Conservation (phyloP, 177 flowering plant genomes). For the Vitis hybrid region DNA sequence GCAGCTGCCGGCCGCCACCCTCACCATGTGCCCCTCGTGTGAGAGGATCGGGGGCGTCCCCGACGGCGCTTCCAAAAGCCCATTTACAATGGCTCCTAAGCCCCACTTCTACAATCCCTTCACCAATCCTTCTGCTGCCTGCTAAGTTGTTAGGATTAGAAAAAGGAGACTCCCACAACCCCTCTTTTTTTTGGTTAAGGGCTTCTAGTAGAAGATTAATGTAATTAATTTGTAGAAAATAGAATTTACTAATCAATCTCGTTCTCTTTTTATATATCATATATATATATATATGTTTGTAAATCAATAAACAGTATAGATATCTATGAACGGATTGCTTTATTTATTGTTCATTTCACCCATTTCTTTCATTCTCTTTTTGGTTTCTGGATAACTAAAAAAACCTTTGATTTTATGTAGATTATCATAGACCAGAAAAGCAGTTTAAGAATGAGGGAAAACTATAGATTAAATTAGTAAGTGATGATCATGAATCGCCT, state of each 20-base stretch:
- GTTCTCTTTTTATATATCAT: neutral
- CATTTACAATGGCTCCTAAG: conserved; percentile 43
- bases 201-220: conserved; percentile 22
- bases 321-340: conserved; percentile 21
- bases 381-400: neutral
- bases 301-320: conserved; percentile 2
- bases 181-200: conserved; percentile 35
- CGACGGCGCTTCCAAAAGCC: conserved; percentile 32
- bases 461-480: too few species aligned
- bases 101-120: conserved; percentile 56
- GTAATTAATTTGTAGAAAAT: conserved; percentile 26
- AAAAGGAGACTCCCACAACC: conserved; percentile 12
- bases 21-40: conserved; percentile 82
- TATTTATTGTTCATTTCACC: conserved; percentile 8
- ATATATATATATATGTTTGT: conserved; percentile 9
- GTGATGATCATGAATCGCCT: too few species aligned
- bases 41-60: conserved; percentile 47
- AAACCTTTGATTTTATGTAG: too few species aligned
- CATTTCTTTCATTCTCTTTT: neutral
- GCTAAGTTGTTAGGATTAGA: conserved; percentile 20
- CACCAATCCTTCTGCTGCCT: conserved; percentile 61
- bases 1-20: conserved; percentile 75
- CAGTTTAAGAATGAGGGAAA: too few species aligned
- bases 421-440: too few species aligned
- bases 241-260: conserved; percentile 8